Conservation (phyloP, 441 rosid genomes). For the Metrosideros polymorpha region DNA sequence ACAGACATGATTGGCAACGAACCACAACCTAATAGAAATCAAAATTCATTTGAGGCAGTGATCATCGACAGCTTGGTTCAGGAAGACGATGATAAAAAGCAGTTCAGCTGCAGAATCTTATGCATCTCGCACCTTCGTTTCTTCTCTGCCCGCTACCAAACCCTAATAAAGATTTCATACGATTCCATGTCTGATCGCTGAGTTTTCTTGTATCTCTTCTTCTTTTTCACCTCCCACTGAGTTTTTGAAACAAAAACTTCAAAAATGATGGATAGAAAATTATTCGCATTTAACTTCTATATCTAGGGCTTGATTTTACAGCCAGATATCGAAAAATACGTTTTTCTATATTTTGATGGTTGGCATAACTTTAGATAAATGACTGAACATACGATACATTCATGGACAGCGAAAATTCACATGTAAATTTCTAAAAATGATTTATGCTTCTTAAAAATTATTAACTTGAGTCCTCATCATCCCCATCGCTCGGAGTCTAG, state of each 20-base stretch:
- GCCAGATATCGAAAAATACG: not conserved
- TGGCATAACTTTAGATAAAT: no score
- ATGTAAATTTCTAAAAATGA: not conserved
- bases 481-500: not conserved
- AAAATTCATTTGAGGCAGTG: not conserved
- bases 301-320: not conserved
- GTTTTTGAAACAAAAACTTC: not conserved
- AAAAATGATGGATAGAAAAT: not conserved
- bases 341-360: not conserved
- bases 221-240: not conserved
- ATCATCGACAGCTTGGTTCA: not conserved
- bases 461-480: not conserved
- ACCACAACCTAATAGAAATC: not conserved
- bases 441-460: not conserved
- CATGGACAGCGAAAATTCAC: not conserved
- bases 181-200: not conserved
- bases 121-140: not conserved
- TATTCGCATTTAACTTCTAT: not conserved
- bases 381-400: not conserved
- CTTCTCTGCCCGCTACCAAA: not conserved
- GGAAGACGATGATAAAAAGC: not conserved
- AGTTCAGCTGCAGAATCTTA: not conserved
- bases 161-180: not conserved
- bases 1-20: not conserved
- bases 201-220: not conserved